Evolutionary conservation across 129 eudicot genomes (phyloP).

Genomic region (Solidago caesia): DNA sequence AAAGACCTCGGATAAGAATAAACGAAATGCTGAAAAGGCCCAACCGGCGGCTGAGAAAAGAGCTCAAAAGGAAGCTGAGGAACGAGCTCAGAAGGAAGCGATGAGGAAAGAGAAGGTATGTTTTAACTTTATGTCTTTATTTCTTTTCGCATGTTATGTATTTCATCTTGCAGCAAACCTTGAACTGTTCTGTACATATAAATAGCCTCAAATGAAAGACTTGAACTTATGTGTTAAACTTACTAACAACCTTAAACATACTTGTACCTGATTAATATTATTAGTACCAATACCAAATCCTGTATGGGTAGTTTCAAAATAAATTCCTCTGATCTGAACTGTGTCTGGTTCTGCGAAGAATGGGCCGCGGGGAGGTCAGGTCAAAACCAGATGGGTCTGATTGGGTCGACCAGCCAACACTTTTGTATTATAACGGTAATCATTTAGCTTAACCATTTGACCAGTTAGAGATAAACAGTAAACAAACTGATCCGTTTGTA

Average conservation of each 20-base stretch:
- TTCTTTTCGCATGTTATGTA: too few relatives aligned
- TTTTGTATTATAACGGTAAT: neutral
- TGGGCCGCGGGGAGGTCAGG: neutral
- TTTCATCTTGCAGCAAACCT: too few relatives aligned
- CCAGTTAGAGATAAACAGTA: neutral
- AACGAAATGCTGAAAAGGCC: slow-evolving; percentile 54
- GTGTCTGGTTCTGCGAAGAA: too few relatives aligned
- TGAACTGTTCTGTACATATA: too few relatives aligned
- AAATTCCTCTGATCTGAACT: neutral
- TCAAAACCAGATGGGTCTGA: neutral
- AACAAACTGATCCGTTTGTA: neutral
- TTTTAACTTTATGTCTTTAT: neutral
- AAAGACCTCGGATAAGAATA: slow-evolving; percentile 73
- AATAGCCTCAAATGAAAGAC: too few relatives aligned
- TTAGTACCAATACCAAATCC: neutral
- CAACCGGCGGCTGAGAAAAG: slow-evolving; percentile 48
- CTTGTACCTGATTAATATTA: too few relatives aligned
- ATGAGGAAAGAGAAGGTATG: slow-evolving; percentile 55
- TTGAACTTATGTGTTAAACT: too few relatives aligned
- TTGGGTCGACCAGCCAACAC: neutral
- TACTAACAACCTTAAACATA: too few relatives aligned
- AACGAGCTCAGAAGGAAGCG: slow-evolving; percentile 67
- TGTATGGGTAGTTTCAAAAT: neutral
- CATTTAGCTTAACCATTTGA: neutral
- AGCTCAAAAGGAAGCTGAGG: slow-evolving; percentile 75